Percentiles rank a stretch among this genome's conserved stretches.
Evolutionary conservation across 352 stramenopile genomes (phyloP).

Genomic region (Phytophthora sansomeana): DNA sequence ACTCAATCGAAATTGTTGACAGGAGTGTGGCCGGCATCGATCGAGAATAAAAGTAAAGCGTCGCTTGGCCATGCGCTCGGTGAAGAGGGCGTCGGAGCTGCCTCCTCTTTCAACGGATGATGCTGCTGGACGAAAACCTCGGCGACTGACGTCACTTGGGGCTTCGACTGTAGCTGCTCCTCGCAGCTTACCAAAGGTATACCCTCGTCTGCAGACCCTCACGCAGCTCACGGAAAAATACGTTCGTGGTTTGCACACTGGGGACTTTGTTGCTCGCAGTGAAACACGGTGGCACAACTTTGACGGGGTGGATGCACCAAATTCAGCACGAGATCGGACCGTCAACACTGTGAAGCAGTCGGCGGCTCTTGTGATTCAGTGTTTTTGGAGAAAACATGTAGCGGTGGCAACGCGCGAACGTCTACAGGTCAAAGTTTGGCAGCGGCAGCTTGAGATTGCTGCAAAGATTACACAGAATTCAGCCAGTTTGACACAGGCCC

Average conservation of each 20-base stretch:
- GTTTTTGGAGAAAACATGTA: slow-evolving; percentile 45
- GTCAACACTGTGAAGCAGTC: slow-evolving; percentile 38
- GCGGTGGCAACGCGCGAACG: slow-evolving; percentile 37
- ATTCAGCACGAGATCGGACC: slow-evolving; percentile 30
- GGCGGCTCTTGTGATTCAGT: slow-evolving; percentile 60
- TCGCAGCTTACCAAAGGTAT: slow-evolving; percentile 30
- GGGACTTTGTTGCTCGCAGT: slow-evolving; percentile 59
- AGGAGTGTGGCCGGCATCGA: too few species aligned
- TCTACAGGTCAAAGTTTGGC: slow-evolving; percentile 40
- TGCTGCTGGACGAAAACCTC: slow-evolving; percentile 6
- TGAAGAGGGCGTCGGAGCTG: slow-evolving; percentile 17
- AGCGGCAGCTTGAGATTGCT: slow-evolving; percentile 50
- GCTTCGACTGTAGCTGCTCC: background rate
- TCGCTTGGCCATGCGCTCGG: slow-evolving; percentile 21
- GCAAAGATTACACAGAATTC: slow-evolving; percentile 46
- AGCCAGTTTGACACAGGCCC: slow-evolving; percentile 10
- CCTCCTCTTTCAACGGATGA: slow-evolving; percentile 19
- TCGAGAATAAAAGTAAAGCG: slow-evolving; percentile 18
- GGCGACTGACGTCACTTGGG: slow-evolving; percentile 2
- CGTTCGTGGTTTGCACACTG: slow-evolving; percentile 44
- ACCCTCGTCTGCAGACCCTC: slow-evolving; percentile 58
- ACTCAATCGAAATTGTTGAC: too few species aligned
- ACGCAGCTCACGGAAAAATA: slow-evolving; percentile 49
- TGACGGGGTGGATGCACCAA: slow-evolving; percentile 33
- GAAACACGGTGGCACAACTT: slow-evolving; percentile 49